Evolutionary conservation across 495 filamentous ascomycete species (phyloP).

Genomic region (Talaromyces proteolyticus): DNA sequence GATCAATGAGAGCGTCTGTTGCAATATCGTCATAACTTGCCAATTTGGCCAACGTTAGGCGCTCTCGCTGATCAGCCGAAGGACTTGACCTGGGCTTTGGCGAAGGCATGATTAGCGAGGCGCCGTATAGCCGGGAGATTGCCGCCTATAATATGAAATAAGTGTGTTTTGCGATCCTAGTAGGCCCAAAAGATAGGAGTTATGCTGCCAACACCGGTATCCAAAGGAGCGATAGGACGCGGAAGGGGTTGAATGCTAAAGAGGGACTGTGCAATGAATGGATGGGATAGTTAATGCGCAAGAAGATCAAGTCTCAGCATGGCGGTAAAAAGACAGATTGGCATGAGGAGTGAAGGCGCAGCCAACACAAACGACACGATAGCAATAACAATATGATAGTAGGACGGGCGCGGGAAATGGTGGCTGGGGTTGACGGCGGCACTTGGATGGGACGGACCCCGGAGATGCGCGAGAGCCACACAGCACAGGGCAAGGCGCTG

Average conservation of each 20-base stretch:
- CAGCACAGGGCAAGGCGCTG: too few relatives aligned
- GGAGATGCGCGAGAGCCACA: too few relatives aligned
- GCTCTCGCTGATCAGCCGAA: slow-evolving; percentile 53
- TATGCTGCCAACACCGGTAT: too few relatives aligned
- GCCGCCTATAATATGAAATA: not conserved
- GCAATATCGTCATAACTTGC: slow-evolving; percentile 93
- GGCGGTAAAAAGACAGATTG: not conserved
- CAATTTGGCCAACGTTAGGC: slow-evolving; percentile 78
- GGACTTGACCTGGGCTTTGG: slow-evolving; percentile 36
- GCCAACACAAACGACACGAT: slow-evolving; percentile 1
- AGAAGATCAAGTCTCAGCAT: too few relatives aligned
- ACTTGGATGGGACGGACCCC: too few relatives aligned
- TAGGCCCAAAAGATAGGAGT: not conserved
- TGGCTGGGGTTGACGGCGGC: not conserved
- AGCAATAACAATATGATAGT: not conserved
- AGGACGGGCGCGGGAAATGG: not conserved
- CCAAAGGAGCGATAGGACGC: too few relatives aligned
- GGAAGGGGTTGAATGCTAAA: too few relatives aligned
- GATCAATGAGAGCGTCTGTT: slow-evolving; percentile 92
- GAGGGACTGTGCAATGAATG: too few relatives aligned
- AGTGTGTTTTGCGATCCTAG: not conserved
- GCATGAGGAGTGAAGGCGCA: slow-evolving; percentile 1
- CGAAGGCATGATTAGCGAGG: slow-evolving; percentile 20
- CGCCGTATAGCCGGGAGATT: too few relatives aligned
- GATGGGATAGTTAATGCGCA: too few relatives aligned